Evolutionary conservation across 2,329 filamentous ascomycete species (phyloP).

Genomic region (Epichloe bromicola): DNA sequence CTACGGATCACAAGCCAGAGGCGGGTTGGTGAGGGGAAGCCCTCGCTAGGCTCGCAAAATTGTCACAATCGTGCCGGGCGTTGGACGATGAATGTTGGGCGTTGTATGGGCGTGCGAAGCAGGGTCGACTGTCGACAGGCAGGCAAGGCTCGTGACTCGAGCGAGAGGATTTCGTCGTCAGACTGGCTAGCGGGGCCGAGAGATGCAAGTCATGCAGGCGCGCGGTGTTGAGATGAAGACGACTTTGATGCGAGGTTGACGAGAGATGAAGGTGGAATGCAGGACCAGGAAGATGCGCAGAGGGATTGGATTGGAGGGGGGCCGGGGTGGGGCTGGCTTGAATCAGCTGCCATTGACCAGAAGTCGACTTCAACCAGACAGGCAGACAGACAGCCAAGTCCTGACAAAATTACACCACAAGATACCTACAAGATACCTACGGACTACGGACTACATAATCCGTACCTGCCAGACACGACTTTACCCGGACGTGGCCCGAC

Average conservation of each 20-base stretch:
- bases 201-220: not conserved
- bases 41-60: conserved; percentile 5
- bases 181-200: not conserved
- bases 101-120: no score
- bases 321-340: not conserved
- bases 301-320: not conserved
- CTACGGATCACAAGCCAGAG: not conserved
- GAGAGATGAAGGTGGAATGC: not conserved
- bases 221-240: not conserved
- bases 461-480: no score
- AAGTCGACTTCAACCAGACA: no score
- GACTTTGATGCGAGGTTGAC: not conserved
- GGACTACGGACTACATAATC: no score
- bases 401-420: no score
- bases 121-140: not conserved
- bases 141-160: not conserved
- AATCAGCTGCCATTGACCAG: no score
- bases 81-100: not conserved
- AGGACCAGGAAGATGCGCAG: not conserved
- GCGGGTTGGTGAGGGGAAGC: conserved; percentile 6
- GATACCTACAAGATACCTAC: no score
- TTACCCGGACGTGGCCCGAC: no score
- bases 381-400: no score
- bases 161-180: not conserved
- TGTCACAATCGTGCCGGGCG: conserved; percentile 9